Conservation (phyloP, 2,329 filamentous ascomycete genomes). For the Fonsecaea pugnacius region DNA sequence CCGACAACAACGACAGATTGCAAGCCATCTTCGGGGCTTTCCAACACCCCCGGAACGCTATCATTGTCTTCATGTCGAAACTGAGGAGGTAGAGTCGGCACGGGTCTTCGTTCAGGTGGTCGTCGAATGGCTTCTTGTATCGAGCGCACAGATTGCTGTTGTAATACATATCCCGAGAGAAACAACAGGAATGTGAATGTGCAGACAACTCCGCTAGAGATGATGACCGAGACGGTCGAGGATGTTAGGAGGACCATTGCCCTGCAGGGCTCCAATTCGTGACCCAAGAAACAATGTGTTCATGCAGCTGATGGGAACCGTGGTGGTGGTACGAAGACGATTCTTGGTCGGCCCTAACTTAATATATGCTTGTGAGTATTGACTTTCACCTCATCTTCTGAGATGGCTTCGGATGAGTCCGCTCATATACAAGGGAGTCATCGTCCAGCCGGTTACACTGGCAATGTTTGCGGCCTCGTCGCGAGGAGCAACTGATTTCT, state of each 20-base stretch:
- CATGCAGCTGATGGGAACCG: conserved; percentile 1
- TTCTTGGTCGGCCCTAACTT: neutral
- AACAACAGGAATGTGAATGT: conserved; percentile 82
- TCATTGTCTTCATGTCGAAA: conserved; percentile 34
- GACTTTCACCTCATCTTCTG: neutral
- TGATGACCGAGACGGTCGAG: conserved; percentile 49
- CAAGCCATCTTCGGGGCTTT: conserved; percentile 20
- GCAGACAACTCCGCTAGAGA: conserved; percentile 61
- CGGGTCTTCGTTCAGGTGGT: conserved; percentile 45
- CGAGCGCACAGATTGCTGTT: conserved; percentile 80
- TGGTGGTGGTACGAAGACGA: neutral
- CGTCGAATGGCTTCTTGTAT: conserved; percentile 74
- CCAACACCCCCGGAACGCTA: conserved; percentile 10
- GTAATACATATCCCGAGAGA: conserved; percentile 81
- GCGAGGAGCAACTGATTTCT: conserved; percentile 17
- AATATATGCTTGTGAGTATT: neutral
- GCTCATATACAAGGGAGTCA: neutral
- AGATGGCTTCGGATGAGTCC: neutral
- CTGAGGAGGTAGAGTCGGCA: conserved; percentile 34
- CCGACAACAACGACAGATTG: neutral
- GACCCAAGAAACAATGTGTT: neutral
- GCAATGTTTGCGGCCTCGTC: conserved; percentile 20
- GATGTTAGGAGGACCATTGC: conserved; percentile 53
- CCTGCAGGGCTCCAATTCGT: conserved; percentile 14
- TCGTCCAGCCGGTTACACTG: neutral